A percentile compares a stretch with the other conserved stretches of the same genome.
Evolutionary conservation across 352 stramenopile species (phyloP).

Genomic region (Phytophthora tubulina): DNA sequence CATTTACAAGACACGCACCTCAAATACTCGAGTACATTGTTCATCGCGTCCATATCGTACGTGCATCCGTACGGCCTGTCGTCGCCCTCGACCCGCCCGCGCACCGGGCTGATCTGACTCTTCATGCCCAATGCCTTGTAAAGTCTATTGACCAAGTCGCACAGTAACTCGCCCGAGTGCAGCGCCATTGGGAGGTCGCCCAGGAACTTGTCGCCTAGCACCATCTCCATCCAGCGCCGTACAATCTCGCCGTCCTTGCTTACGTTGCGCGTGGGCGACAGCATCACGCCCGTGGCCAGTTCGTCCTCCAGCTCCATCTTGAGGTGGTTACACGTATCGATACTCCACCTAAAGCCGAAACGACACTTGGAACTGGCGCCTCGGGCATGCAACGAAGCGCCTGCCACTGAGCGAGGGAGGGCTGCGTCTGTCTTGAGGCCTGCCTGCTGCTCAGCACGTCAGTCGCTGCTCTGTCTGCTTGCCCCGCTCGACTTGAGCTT

Average conservation of each 20-base stretch:
- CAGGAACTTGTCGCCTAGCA: conserved; percentile 80
- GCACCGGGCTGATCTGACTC: conserved; percentile 50
- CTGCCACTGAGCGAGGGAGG: conserved; percentile 4
- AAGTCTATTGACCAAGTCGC: conserved; percentile 74
- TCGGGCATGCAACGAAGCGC: conserved; percentile 28
- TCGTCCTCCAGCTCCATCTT: conserved; percentile 44
- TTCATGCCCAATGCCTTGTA: conserved; percentile 86
- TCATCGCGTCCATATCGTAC: conserved; percentile 30
- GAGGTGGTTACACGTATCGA: not conserved
- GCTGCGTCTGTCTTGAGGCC: conserved; percentile 1
- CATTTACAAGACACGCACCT: conserved; percentile 46
- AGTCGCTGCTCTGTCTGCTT: conserved; percentile 35
- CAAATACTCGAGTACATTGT: conserved; percentile 76
- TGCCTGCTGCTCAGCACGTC: conserved; percentile 33
- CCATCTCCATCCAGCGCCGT: conserved; percentile 90
- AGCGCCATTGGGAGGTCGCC: conserved; percentile 62
- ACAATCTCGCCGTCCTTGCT: conserved; percentile 75
- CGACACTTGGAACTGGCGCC: conserved; percentile 33
- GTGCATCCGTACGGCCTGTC: conserved; percentile 17
- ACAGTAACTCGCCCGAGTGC: conserved; percentile 70
- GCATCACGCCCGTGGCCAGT: conserved; percentile 42
- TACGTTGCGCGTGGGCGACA: conserved; percentile 49
- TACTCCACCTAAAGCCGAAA: conserved; percentile 21
- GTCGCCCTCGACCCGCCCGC: conserved; percentile 4
- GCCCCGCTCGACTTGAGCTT: too few relatives aligned